These are phyloP conservation scores for Pythium periplocum DNA, from an alignment of 352 stramenopile genomes.

Conservation along the genomic window DNA sequence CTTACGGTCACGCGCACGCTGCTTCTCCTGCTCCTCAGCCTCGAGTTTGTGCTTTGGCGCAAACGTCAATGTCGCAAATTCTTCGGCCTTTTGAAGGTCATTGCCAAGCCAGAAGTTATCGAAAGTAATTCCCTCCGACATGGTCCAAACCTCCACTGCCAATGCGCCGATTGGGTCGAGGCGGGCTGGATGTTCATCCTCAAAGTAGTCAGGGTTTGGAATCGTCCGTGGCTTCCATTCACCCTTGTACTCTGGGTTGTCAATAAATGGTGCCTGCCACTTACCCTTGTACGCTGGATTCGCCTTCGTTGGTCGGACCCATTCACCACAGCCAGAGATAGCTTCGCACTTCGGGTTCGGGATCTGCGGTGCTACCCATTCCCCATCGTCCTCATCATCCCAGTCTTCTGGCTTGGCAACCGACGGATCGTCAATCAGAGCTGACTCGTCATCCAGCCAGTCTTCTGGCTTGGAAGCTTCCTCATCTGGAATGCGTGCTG, in stretches of 20 bases:
- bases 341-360: conserved; percentile 85
- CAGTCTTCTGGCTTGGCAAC: conserved; percentile 89
- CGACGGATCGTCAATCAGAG: conserved; percentile 75
- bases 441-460: conserved; percentile 86
- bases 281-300: conserved; percentile 93
- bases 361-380: conserved; percentile 87
- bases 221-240: conserved; percentile 89
- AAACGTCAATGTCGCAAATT: conserved; percentile 77
- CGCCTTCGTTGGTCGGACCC: conserved; percentile 77
- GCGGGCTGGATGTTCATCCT: conserved; percentile 68
- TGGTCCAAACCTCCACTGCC: conserved; percentile 90
- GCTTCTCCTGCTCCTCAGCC: conserved; percentile 42
- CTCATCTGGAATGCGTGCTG: conserved; percentile 78
- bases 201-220: conserved; percentile 86
- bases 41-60: conserved; percentile 69
- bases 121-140: conserved; percentile 87
- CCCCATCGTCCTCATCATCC: conserved; percentile 92
- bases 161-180: conserved; percentile 87
- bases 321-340: conserved; percentile 88
- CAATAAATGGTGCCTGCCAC: conserved; percentile 86
- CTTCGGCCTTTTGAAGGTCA: conserved; percentile 68
- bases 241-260: conserved; percentile 91
- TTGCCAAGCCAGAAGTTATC: conserved; percentile 92
- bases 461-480: conserved; percentile 84
- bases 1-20: conserved; percentile 32